phyloP scores from a whole-genome alignment of 371 early-diverging fungal genomes.

The Mortierella sp. region DNA sequence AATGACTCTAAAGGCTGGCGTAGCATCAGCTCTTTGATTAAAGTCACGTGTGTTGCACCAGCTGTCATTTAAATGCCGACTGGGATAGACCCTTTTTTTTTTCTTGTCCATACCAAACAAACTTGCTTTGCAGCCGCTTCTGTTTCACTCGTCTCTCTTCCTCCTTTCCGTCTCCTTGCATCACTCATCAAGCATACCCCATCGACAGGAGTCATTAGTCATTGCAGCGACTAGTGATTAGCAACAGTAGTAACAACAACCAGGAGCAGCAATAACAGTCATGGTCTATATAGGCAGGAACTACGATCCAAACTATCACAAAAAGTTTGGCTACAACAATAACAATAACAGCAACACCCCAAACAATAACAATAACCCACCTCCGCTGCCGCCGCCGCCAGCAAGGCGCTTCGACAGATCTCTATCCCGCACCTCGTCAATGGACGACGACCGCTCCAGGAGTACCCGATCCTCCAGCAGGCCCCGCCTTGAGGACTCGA shows the following conservation, averaged over 20 bases:
- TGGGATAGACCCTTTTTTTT: too few relatives aligned
- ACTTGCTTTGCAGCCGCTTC: too few relatives aligned
- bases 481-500: background rate
- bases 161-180: too few relatives aligned
- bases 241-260: too few relatives aligned
- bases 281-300: constrained; percentile 18
- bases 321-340: background rate
- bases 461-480: background rate
- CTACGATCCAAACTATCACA: constrained; percentile 18
- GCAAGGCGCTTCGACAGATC: background rate
- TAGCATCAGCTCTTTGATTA: too few relatives aligned
- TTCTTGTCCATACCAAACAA: too few relatives aligned
- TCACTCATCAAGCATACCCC: background rate
- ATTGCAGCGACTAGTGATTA: background rate
- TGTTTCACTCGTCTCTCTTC: too few relatives aligned
- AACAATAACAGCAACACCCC: background rate
- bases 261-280: too few relatives aligned
- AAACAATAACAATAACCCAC: background rate
- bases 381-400: background rate
- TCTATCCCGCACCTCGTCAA: background rate
- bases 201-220: background rate
- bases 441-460: background rate
- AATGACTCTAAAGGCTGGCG: background rate
- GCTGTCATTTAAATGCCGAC: too few relatives aligned
- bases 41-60: too few relatives aligned